Conservation (phyloP, 2,329 filamentous ascomycete genomes). For the Fusarium lateritium region DNA sequence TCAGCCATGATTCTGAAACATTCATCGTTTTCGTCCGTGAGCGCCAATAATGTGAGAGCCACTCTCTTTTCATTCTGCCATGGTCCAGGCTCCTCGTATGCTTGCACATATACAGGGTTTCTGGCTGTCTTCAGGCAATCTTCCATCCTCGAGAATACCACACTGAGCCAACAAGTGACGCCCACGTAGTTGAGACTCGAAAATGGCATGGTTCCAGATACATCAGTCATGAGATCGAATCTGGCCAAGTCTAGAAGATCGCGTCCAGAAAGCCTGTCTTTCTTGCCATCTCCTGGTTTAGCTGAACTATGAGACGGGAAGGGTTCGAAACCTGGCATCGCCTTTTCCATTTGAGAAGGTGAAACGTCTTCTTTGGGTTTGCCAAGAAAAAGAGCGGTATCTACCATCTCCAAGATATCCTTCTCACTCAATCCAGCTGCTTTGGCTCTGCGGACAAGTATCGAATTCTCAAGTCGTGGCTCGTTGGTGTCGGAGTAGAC, state of each 20-base stretch:
- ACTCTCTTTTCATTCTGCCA: not conserved
- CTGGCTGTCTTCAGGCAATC: constrained; percentile 40
- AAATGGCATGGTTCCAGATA: constrained; percentile 39
- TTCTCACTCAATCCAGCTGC: too few species aligned
- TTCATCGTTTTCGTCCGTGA: constrained; percentile 20
- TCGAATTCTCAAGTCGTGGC: too few species aligned
- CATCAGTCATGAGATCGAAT: constrained; percentile 36
- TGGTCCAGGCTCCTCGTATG: not conserved
- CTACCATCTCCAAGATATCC: too few species aligned
- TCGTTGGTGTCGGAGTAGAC: too few species aligned
- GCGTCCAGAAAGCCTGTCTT: not conserved
- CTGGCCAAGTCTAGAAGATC: constrained; percentile 47
- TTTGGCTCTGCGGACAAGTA: too few species aligned
- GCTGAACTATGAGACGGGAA: too few species aligned
- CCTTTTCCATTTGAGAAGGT: too few species aligned
- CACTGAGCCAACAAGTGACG: constrained; percentile 44
- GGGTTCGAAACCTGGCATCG: too few species aligned
- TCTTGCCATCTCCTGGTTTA: too few species aligned
- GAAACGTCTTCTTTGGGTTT: too few species aligned
- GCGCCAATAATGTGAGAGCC: constrained; percentile 8
- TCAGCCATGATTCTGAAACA: constrained; percentile 21
- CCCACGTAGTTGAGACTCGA: constrained; percentile 55
- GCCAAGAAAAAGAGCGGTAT: too few species aligned
- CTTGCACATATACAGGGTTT: constrained; percentile 39
- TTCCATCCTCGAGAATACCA: constrained; percentile 51